phyloP scores from a whole-genome alignment of 495 filamentous ascomycete genomes.

The Penicillium bialowiezense region DNA sequence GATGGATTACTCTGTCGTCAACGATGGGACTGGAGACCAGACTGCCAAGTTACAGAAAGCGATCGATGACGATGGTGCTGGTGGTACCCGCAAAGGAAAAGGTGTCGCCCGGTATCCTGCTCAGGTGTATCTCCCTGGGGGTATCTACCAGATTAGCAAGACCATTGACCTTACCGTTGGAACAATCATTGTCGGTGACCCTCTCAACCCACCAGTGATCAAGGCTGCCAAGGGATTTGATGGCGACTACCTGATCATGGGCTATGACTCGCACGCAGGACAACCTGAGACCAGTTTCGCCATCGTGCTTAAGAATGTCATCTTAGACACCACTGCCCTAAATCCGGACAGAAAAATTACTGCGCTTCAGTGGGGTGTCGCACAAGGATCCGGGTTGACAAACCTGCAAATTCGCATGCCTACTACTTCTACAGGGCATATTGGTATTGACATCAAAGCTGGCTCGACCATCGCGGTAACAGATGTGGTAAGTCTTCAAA shows the following conservation, averaged over 20 bases:
- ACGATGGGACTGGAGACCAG: conserved; percentile 46
- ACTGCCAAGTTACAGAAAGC: conserved; percentile 38
- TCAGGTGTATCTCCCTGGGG: conserved; percentile 48
- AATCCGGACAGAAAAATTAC: conserved; percentile 26
- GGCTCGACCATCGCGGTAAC: conserved; percentile 47
- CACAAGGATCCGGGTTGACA: conserved; percentile 66
- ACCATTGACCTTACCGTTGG: conserved; percentile 41
- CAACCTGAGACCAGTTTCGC: conserved; percentile 42
- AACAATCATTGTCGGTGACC: conserved; percentile 46
- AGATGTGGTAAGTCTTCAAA: conserved; percentile 41
- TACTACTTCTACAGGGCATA: conserved; percentile 50
- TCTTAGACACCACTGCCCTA: conserved; percentile 38
- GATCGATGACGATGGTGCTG: conserved; percentile 33
- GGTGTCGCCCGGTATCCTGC: conserved; percentile 50
- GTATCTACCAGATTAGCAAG: conserved; percentile 39
- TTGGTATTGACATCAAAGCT: conserved; percentile 43
- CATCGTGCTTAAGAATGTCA: conserved; percentile 40
- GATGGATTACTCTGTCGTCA: conserved; percentile 49
- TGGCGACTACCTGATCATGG: conserved; percentile 29
- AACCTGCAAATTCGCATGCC: conserved; percentile 72
- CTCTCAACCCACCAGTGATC: conserved; percentile 33
- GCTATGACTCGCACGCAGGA: conserved; percentile 31
- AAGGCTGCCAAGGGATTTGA: conserved; percentile 31
- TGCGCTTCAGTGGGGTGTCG: conserved; percentile 63
- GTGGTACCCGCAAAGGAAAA: conserved; percentile 31